phyloP scores from a whole-genome alignment of 306 rosid genomes.

The Bauhinia variegata region DNA sequence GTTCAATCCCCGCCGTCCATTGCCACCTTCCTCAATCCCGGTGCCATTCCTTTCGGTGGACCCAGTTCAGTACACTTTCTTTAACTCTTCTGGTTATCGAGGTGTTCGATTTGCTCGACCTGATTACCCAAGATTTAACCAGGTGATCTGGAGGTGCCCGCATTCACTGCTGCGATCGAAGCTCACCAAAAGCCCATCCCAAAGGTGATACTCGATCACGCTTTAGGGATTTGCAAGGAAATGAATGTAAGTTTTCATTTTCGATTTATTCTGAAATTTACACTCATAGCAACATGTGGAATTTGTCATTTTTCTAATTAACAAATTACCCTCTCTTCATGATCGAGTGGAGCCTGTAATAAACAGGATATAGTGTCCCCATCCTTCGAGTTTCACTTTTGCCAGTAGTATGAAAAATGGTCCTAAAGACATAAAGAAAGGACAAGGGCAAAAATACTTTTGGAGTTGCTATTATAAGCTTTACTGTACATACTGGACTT shows the following conservation, averaged over 20 bases:
- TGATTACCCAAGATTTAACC: not conserved
- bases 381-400: not conserved
- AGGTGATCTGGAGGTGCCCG: slow-evolving; percentile 82
- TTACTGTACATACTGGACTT: not conserved
- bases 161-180: slow-evolving; percentile 85
- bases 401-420: not conserved
- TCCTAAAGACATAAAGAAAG: not conserved
- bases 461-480: not conserved
- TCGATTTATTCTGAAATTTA: not conserved
- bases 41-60: slow-evolving; percentile 81
- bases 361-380: not conserved
- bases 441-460: not conserved
- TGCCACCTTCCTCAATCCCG: slow-evolving; percentile 73
- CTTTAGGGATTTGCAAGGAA: slow-evolving; percentile 63
- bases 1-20: slow-evolving; percentile 86
- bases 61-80: slow-evolving; percentile 60
- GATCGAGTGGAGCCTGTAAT: too few species aligned
- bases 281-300: too few species aligned
- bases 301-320: too few species aligned
- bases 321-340: too few species aligned
- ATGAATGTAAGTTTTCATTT: slow-evolving; percentile 46
- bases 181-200: slow-evolving; percentile 90
- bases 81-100: not conserved
- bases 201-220: slow-evolving; percentile 62
- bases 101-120: not conserved